A percentile compares a stretch with the other conserved stretches of the same genome.
These are phyloP conservation scores for Vinca minor DNA, from an alignment of 257 asterid genomes.

Conservation along the genomic window DNA sequence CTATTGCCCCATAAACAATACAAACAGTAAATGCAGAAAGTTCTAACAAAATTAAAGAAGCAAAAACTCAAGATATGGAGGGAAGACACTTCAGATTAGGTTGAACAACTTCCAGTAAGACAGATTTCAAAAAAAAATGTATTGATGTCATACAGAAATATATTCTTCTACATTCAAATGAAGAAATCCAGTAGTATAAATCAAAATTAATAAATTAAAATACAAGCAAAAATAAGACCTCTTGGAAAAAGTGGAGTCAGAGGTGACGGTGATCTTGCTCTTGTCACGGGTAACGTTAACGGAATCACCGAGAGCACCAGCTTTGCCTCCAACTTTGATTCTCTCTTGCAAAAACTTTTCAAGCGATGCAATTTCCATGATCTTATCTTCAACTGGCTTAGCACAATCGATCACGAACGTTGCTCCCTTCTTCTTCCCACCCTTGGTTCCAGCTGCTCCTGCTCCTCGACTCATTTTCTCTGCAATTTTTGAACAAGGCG, in stretches of 20 bases:
- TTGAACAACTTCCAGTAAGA: no score
- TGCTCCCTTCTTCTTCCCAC: slow-evolving; percentile 43
- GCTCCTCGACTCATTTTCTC: slow-evolving; percentile 10
- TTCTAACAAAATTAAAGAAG: neutral
- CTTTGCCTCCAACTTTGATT: slow-evolving; percentile 49
- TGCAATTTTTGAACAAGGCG: neutral
- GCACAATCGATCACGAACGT: slow-evolving; percentile 21
- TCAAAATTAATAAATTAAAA: no score
- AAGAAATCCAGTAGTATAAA: neutral
- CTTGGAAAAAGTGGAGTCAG: slow-evolving; percentile 47
- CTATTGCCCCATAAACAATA: no score
- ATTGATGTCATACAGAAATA: neutral
- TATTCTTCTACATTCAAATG: neutral
- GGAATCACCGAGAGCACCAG: slow-evolving; percentile 50
- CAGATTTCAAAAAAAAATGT: neutral
- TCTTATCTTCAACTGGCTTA: slow-evolving; percentile 49
- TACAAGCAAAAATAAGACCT: no score
- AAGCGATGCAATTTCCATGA: slow-evolving; percentile 51
- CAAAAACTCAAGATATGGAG: neutral
- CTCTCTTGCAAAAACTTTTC: slow-evolving; percentile 53
- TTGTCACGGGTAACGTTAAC: slow-evolving; percentile 42
- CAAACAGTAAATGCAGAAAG: neutral
- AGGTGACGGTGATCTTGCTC: slow-evolving; percentile 41
- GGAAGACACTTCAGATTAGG: no score
- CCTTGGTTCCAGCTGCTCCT: slow-evolving; percentile 26